Base-by-base conservation (phyloP, 2,329 filamentous ascomycete genomes). In the Helicocarpus griseus region DNA sequence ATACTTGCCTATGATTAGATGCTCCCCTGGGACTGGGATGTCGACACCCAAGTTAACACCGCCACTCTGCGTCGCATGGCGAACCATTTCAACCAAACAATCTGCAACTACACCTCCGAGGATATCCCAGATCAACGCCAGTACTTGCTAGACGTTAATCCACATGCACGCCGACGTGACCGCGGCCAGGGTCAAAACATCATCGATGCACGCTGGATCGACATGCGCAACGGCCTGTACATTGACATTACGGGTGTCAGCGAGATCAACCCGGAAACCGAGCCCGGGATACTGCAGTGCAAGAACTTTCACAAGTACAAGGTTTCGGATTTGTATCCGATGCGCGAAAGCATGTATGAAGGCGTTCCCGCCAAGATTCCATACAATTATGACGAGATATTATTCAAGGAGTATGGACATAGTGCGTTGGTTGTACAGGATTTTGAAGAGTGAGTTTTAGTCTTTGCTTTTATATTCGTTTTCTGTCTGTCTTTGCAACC, bases 161-260 rank as follows among this genome's bases (percentile, higher is more conserved):
- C 86, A 0, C 80, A 83, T 71, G 77, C 81, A 60, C 73, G 72
- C 52, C 77, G 85, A 50, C 72, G 83, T 2, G 73, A 74, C 24
- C 75, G 80, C 21, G 82, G 82, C 40, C 77, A 86, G 59, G 86
- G 86, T 17, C 71, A 76, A 63, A 94, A 94, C 64, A 78, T 93
- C 51, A 93, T 93, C 60, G 88, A 93, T 67, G 87, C 83, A 22
- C 78, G 88, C 43, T 94, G 86, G 86, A 87, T 93, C 62, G 87
- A 93, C 66, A 77, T 77, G 53, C 68, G 72, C 51, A 93, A 83
- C 60, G 87, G 87, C 45, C 76, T 91, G 61, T 94, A 86, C 66
- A 82, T 93, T 65, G 87, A 93, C 66, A 89, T 94, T 61, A 93
- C 88, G 0, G 87, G 80, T 11, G 70, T 93, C 33, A 79, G 80